phyloP scores from a whole-genome alignment of 768 basidiomycete species.

The Suillus bovinus region DNA sequence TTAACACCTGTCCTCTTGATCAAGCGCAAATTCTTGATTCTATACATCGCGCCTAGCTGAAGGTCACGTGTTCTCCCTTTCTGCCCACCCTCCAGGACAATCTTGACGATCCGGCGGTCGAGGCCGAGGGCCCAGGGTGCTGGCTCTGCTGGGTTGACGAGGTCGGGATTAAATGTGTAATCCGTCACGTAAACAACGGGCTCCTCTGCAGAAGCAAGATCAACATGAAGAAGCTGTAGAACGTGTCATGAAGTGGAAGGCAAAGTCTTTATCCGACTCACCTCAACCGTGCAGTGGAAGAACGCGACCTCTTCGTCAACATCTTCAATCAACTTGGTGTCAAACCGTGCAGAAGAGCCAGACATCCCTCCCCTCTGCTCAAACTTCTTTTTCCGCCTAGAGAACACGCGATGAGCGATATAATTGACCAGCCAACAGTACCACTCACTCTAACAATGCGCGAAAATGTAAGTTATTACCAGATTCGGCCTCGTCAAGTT shows the following conservation, averaged over 20 bases:
- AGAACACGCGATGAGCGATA: constrained; percentile 7
- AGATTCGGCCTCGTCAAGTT: constrained; percentile 42
- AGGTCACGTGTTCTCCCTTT: constrained; percentile 39
- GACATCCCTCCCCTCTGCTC: constrained; percentile 26
- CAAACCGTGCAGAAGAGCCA: constrained; percentile 33
- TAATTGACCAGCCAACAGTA: not conserved
- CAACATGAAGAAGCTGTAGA: constrained; percentile 48
- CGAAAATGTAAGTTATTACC: constrained; percentile 40
- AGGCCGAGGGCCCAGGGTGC: constrained; percentile 46
- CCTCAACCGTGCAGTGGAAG: constrained; percentile 62
- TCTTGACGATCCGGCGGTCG: constrained; percentile 51
- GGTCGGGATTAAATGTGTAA: constrained; percentile 53
- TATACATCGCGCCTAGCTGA: constrained; percentile 42
- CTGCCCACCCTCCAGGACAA: constrained; percentile 53
- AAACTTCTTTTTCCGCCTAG: constrained; percentile 52
- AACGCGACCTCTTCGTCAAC: constrained; percentile 41
- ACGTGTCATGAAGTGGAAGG: not conserved
- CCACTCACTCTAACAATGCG: constrained; percentile 52
- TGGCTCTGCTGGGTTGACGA: constrained; percentile 31
- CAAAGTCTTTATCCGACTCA: constrained; percentile 24
- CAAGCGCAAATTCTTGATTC: constrained; percentile 54
- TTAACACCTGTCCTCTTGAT: constrained; percentile 28
- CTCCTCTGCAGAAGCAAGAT: constrained; percentile 31
- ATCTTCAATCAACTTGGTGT: constrained; percentile 50
- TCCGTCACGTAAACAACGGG: constrained; percentile 62